These are phyloP conservation scores for Ascosphaera pollenicola DNA, from an alignment of 2,329 filamentous ascomycete species.

Conservation along the genomic window DNA sequence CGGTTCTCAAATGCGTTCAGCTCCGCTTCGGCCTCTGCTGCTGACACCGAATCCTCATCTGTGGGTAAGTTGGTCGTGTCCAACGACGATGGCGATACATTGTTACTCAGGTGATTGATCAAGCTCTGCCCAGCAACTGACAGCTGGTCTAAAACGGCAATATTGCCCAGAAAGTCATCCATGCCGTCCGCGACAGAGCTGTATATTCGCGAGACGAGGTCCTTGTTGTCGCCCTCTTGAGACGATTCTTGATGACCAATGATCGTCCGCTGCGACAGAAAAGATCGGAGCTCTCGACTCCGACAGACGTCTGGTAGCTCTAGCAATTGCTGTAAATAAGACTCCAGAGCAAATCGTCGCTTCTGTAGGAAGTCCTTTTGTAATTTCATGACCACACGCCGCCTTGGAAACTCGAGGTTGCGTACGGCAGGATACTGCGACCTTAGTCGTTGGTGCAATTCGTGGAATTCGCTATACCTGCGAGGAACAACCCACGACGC, in stretches of 20 bases:
- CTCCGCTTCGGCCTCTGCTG: constrained; percentile 74
- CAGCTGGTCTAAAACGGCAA: constrained; percentile 84
- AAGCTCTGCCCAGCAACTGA: constrained; percentile 83
- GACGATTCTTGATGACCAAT: constrained; percentile 38
- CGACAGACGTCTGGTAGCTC: constrained; percentile 82
- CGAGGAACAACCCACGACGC: constrained; percentile 84
- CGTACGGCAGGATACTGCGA: constrained; percentile 70
- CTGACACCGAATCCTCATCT: constrained; percentile 27
- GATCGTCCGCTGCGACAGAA: constrained; percentile 70
- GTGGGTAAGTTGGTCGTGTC: constrained; percentile 16
- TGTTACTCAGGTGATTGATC: constrained; percentile 25
- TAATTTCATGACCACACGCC: constrained; percentile 86
- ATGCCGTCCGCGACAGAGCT: constrained; percentile 94
- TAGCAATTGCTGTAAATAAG: constrained; percentile 63
- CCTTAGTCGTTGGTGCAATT: constrained; percentile 75
- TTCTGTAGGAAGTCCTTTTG: constrained; percentile 93
- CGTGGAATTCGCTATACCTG: constrained; percentile 91
- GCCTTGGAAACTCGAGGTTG: constrained; percentile 72
- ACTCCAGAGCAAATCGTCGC: constrained; percentile 59
- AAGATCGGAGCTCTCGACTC: constrained; percentile 75
- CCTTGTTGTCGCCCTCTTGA: constrained; percentile 41
- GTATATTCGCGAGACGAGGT: constrained; percentile 87
- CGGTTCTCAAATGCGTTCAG: constrained; percentile 79
- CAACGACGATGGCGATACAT: constrained; percentile 7
- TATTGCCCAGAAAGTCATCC: constrained; percentile 93